Evolutionary conservation across 257 asterid genomes (phyloP).

Genomic region (Solanum rostratum): DNA sequence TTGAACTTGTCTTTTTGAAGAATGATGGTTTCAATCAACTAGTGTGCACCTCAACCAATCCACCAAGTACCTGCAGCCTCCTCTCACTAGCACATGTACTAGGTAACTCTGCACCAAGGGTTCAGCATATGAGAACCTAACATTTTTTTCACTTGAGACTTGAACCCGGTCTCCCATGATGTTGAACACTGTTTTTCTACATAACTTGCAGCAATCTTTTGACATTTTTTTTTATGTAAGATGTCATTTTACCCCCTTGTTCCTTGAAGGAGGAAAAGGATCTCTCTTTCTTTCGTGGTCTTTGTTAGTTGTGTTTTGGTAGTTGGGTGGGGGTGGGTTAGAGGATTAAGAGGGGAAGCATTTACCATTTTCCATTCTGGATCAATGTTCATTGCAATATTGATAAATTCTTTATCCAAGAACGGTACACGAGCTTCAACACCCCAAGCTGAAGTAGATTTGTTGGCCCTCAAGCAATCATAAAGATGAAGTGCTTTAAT

Average conservation of each 20-base stretch:
- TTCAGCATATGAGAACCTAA: not conserved
- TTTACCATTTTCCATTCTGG: slow-evolving; percentile 95
- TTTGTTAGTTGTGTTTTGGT: not conserved
- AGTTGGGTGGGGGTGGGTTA: not conserved
- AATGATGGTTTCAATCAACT: not conserved
- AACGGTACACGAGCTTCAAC: slow-evolving; percentile 99
- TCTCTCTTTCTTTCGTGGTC: not conserved
- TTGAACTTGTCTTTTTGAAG: not conserved
- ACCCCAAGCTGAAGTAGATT: slow-evolving; percentile 98
- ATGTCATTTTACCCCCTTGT: not conserved
- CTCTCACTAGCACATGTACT: not conserved
- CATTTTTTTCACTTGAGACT: not conserved
- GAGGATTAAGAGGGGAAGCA: not conserved
- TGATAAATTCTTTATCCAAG: slow-evolving; percentile 87
- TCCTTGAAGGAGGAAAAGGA: not conserved
- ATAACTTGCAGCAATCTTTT: not conserved
- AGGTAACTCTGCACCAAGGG: not conserved
- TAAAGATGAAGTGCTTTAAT: slow-evolving; percentile 97
- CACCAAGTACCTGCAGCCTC: not conserved
- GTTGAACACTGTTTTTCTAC: not conserved
- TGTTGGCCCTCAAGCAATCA: slow-evolving; percentile 95
- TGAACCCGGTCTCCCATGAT: not conserved
- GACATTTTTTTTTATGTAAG: not conserved
- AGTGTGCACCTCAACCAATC: not conserved
- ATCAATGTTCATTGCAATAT: slow-evolving; percentile 81